phyloP scores from a whole-genome alignment of 148 eudicot species.

The Silene uniflora region DNA sequence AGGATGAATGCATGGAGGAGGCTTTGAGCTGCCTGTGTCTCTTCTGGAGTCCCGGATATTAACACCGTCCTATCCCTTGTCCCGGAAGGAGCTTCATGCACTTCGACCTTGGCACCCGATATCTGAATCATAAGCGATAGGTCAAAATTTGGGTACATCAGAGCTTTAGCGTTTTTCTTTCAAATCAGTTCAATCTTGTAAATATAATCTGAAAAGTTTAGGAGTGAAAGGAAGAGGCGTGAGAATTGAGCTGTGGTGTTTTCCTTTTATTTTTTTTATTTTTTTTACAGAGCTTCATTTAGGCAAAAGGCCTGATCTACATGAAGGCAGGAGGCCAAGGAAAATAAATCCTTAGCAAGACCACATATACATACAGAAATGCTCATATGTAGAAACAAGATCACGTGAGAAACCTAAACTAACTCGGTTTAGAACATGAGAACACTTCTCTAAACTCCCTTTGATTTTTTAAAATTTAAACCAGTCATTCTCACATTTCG shows the following conservation, averaged over 20 bases:
- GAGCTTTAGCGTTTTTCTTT: too few relatives aligned
- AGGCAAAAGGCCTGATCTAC: too few relatives aligned
- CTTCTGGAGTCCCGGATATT: conserved; percentile 75
- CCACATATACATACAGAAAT: too few relatives aligned
- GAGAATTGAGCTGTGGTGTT: not conserved
- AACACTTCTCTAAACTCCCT: too few relatives aligned
- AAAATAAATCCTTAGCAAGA: too few relatives aligned
- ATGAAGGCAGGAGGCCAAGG: too few relatives aligned
- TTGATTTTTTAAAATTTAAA: too few relatives aligned
- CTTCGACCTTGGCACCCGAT: conserved; percentile 70
- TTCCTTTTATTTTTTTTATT: not conserved
- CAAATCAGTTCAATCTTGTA: not conserved
- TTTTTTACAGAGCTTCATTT: not conserved
- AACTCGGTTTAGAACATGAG: too few relatives aligned
- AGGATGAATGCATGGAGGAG: conserved; percentile 82
- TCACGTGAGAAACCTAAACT: too few relatives aligned
- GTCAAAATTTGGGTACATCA: conserved; percentile 7
- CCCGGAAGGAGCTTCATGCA: conserved; percentile 57
- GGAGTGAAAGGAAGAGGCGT: too few relatives aligned
- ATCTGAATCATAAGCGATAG: conserved; percentile 43
- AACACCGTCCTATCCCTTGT: conserved; percentile 41
- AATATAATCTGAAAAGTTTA: not conserved
- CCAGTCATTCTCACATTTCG: too few relatives aligned
- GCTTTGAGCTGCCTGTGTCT: conserved; percentile 88
- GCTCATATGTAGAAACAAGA: too few relatives aligned